Conservation (phyloP, 768 basidiomycete genomes). For the Agrocybe chaxingu region DNA sequence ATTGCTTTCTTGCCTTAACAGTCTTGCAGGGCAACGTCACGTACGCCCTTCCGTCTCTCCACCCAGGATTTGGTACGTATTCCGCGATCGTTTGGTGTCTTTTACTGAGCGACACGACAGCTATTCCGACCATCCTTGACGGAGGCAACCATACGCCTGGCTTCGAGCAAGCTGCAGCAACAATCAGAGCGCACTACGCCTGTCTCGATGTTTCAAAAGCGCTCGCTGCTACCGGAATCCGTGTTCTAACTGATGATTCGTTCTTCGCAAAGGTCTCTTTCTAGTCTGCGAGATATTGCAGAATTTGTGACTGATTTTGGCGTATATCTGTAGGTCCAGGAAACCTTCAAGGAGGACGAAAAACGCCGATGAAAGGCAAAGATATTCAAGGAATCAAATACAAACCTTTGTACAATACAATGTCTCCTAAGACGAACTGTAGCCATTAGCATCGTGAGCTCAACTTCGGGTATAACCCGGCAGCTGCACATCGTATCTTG, state of each 20-base stretch:
- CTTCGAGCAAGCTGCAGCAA: constrained; percentile 62
- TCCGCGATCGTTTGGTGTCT: background rate
- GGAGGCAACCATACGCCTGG: constrained; percentile 78
- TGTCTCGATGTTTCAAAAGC: constrained; percentile 68
- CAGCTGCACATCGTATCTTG: too few relatives aligned
- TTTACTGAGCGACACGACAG: constrained; percentile 27
- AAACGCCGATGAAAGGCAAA: background rate
- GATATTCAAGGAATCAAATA: too few relatives aligned
- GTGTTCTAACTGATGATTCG: constrained; percentile 63
- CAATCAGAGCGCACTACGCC: constrained; percentile 58
- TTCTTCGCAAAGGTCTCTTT: constrained; percentile 54
- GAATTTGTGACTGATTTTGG: background rate
- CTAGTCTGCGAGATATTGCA: background rate
- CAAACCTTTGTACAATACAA: too few relatives aligned
- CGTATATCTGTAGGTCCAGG: constrained; percentile 14
- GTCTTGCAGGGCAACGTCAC: constrained; percentile 63
- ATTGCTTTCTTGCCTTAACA: background rate
- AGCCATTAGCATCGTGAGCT: too few relatives aligned
- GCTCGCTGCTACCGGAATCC: constrained; percentile 66
- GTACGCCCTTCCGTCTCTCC: constrained; percentile 67
- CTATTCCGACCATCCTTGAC: constrained; percentile 67
- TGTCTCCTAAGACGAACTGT: too few relatives aligned
- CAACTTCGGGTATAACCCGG: too few relatives aligned
- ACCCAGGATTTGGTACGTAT: constrained; percentile 60
- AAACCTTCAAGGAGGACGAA: constrained; percentile 22